These are phyloP conservation scores for Lentinula sp. DNA, from an alignment of 768 basidiomycete genomes.

Conservation along the genomic window DNA sequence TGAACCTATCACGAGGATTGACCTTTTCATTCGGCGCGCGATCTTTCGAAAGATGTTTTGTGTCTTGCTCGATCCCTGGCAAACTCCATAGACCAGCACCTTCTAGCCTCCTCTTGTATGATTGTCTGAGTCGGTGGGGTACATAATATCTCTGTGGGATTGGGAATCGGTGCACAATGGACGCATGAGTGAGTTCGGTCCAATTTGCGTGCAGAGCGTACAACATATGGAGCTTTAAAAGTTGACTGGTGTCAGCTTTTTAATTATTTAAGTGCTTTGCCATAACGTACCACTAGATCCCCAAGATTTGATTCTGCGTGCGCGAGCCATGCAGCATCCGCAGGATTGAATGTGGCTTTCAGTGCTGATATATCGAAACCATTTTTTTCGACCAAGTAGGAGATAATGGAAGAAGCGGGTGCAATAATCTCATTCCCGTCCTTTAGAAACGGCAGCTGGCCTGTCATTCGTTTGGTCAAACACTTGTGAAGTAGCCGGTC, in stretches of 20 bases:
- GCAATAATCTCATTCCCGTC: constrained; percentile 48
- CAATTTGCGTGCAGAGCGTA: constrained; percentile 65
- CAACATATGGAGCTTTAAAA: constrained; percentile 50
- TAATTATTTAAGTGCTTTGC: not conserved
- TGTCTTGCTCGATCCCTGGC: constrained; percentile 35
- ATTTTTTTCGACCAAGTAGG: constrained; percentile 28
- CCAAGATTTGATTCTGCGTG: constrained; percentile 65
- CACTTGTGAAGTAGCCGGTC: not conserved
- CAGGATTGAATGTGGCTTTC: constrained; percentile 25
- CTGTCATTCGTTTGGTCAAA: constrained; percentile 26
- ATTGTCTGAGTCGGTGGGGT: constrained; percentile 53
- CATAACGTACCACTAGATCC: constrained; percentile 57
- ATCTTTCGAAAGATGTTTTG: constrained; percentile 31
- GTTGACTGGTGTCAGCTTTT: not conserved
- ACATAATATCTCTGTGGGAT: constrained; percentile 74
- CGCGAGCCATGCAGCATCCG: constrained; percentile 55
- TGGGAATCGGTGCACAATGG: constrained; percentile 51
- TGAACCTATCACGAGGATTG: constrained; percentile 27
- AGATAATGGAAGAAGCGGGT: constrained; percentile 55
- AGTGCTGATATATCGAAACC: not conserved
- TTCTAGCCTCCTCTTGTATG: constrained; percentile 53
- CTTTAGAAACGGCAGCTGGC: constrained; percentile 66
- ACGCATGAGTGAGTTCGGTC: constrained; percentile 44
- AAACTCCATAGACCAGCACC: constrained; percentile 58
- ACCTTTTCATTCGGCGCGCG: constrained; percentile 22